Evolutionary conservation across 495 filamentous ascomycete species (phyloP).

Genomic region (Aspergillus asperescens): DNA sequence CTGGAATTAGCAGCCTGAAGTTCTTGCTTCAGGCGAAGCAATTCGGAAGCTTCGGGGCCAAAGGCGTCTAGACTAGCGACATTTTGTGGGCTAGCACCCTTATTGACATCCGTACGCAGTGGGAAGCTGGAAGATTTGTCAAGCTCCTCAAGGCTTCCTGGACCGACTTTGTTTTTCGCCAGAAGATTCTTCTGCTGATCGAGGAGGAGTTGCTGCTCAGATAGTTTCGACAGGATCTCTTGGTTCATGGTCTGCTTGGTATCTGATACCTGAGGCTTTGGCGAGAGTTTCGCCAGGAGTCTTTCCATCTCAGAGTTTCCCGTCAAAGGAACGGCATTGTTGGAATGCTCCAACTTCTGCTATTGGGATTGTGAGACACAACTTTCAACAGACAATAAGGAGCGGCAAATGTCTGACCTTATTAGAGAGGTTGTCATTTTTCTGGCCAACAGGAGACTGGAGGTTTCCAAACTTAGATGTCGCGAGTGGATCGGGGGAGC

Average conservation of each 20-base stretch:
- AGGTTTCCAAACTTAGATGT: constrained; percentile 39
- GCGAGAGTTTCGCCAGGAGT: constrained; percentile 35
- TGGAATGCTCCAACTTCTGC: constrained; percentile 45
- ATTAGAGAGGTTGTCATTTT: constrained; percentile 22
- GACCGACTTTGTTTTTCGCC: constrained; percentile 29
- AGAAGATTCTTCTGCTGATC: constrained; percentile 50
- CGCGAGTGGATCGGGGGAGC: constrained; percentile 31
- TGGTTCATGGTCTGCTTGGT: constrained; percentile 19
- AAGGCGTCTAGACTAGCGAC: constrained; percentile 11
- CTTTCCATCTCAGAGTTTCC: constrained; percentile 35
- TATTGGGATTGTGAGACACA: constrained; percentile 46
- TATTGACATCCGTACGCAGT: constrained; percentile 49
- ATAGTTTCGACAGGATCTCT: constrained; percentile 53
- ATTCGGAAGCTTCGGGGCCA: constrained; percentile 39
- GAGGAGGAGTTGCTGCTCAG: constrained; percentile 58
- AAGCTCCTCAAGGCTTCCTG: constrained; percentile 33
- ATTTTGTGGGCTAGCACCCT: constrained; percentile 35
- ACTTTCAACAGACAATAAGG: neutral
- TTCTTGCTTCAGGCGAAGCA: constrained; percentile 61
- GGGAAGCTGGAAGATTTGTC: constrained; percentile 48
- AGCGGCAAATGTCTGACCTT: constrained; percentile 30
- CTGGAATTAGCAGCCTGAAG: constrained; percentile 72
- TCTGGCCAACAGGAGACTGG: constrained; percentile 20
- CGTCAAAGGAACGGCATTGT: constrained; percentile 18
- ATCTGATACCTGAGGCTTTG: constrained; percentile 21